Base-by-base conservation (phyloP, 139 green algal genomes). In the Chlorella sorokiniana region DNA sequence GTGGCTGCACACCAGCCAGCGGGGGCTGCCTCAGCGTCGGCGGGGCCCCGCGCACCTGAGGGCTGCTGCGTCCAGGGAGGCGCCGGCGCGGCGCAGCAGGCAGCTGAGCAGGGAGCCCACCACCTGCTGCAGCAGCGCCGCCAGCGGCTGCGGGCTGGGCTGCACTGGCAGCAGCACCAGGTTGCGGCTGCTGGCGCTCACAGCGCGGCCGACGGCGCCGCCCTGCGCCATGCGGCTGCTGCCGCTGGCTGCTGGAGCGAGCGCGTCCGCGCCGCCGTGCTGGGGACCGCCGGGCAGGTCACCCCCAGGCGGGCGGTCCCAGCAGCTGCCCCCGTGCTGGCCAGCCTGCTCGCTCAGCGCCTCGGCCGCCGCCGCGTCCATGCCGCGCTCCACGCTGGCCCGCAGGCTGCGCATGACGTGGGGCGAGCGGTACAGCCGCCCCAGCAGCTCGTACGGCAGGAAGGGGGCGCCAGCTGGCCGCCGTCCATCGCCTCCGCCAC, bases 161-260 rank as follows among this genome's bases (percentile, higher is more conserved):
- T 71, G 77, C 45, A 82, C 41, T 44, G 77, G 77, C 44, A 82
- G 62, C 63, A 82, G 63, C 44, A 82, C 35, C 74, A 79, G 52
- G 54, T 38, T 65, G 65, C 14, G 54, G 54, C 54, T 10, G 37
- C 69, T 29, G 29, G 6, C 18, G 16, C 7, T 6, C 14, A 23
- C 68, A 37, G 29, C 41, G 25, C 0, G 3, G 68, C 68, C 48
- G 25, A 27, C 69, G 3, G 69, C n/a, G 3, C 69, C n/a, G n/a
- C n/a, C n/a, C n/a, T 68, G 25, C 61, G 29, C 29, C 61, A 18
- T 68, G 61, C 61, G 25, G 16, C 61, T 63, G 61, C 76, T 81
- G 42, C 75, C 59, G 41, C 75, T 72, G 40, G 59, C 76, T 9
- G 20, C 65, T 23, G 35, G 33, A 51, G 65, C 65, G 18, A 22